Percentiles rank a stretch among this genome's conserved stretches.
Evolutionary conservation across 768 basidiomycete genomes (phyloP).

Genomic region (Inosperma sp.): DNA sequence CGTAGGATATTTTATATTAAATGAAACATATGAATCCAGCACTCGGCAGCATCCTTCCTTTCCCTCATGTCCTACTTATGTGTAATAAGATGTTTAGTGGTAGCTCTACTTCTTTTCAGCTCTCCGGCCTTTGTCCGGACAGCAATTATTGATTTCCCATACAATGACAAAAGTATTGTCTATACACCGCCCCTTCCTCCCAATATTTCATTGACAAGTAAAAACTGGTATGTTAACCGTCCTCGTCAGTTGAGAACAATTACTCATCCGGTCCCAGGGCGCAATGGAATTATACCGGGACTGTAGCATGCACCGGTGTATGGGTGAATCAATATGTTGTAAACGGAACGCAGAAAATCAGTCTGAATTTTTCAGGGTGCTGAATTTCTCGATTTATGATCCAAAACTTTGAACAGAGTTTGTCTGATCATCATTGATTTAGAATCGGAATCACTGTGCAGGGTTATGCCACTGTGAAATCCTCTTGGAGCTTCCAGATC

Average conservation of each 20-base stretch:
- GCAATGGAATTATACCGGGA: neutral
- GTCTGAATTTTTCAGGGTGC: neutral
- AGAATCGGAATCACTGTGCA: neutral
- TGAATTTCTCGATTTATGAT: neutral
- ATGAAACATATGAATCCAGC: no score
- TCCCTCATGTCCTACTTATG: neutral
- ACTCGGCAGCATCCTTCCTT: no score
- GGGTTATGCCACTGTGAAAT: neutral
- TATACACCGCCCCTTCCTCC: no score
- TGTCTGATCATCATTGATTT: neutral
- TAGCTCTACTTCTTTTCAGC: neutral
- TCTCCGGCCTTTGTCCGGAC: neutral
- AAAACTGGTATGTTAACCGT: neutral
- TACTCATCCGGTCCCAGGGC: neutral
- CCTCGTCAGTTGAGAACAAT: neutral
- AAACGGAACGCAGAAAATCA: neutral
- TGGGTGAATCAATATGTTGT: neutral
- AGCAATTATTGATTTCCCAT: neutral
- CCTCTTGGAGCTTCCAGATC: constrained; percentile 1
- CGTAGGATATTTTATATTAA: no score
- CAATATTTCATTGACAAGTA: no score
- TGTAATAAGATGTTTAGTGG: neutral
- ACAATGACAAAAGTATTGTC: neutral
- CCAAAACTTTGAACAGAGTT: no score
- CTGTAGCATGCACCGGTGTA: neutral